These are phyloP conservation scores for Xenoacremonium recifei DNA, from an alignment of 2,329 filamentous ascomycete species.

Conservation along the genomic window DNA sequence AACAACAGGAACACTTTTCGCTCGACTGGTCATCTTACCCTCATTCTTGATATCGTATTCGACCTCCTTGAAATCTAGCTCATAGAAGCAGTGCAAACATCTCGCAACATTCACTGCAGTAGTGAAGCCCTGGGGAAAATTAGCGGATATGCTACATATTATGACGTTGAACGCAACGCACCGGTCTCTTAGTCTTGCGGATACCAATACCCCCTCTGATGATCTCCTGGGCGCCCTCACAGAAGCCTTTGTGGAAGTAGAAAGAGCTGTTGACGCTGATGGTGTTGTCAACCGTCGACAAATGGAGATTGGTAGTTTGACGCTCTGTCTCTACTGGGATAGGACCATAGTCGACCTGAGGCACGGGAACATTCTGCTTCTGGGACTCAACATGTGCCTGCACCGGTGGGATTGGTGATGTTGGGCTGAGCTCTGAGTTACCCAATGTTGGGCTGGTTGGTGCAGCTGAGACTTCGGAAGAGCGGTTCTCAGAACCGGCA, in stretches of 20 bases:
- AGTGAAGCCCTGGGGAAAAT: slow-evolving; percentile 37
- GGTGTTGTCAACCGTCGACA: slow-evolving; percentile 33
- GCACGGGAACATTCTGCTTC: background rate
- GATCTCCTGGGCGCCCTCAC: slow-evolving; percentile 51
- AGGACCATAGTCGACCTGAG: slow-evolving; percentile 18
- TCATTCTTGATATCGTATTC: slow-evolving; percentile 50
- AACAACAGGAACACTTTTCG: background rate
- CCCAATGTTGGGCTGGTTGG: slow-evolving; percentile 25
- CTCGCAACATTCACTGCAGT: slow-evolving; percentile 44
- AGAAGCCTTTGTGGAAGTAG: slow-evolving; percentile 53
- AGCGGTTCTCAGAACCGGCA: slow-evolving; percentile 17
- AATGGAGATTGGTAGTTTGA: slow-evolving; percentile 14
- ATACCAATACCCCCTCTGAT: slow-evolving; percentile 48
- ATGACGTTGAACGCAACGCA: slow-evolving; percentile 24
- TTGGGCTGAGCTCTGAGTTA: slow-evolving; percentile 18
- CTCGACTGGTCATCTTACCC: slow-evolving; percentile 42
- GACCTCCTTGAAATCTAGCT: slow-evolving; percentile 52
- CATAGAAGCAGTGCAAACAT: slow-evolving; percentile 52
- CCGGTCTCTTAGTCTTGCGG: slow-evolving; percentile 49
- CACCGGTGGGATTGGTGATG: slow-evolving; percentile 4
- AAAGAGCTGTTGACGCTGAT: slow-evolving; percentile 50
- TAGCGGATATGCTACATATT: slow-evolving; percentile 3
- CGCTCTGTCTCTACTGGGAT: slow-evolving; percentile 22
- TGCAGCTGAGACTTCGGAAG: slow-evolving; percentile 17
- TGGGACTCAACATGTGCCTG: slow-evolving; percentile 1